Percentiles rank a stretch among this genome's conserved stretches.
phyloP scores from a whole-genome alignment of 371 early-diverging fungal genomes.

The Enterocytospora artemiae region DNA sequence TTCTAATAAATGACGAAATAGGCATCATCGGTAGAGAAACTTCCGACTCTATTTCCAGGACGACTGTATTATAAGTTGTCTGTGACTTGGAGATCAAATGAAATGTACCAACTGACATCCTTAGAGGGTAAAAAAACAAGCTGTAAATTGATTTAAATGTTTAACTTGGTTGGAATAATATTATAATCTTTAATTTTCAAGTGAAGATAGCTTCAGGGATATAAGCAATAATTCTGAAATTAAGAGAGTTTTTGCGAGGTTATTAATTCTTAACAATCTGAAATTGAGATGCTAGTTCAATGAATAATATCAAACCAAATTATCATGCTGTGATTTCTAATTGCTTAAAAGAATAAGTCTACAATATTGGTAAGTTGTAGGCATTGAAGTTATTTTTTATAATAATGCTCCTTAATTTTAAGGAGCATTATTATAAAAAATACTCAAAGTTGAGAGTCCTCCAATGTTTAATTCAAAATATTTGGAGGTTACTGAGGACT shows the following conservation, averaged over 20 bases:
- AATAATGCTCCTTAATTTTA: conserved; percentile 1
- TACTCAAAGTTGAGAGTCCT: neutral
- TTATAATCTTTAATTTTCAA: too few species aligned
- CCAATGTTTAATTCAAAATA: conserved; percentile 10
- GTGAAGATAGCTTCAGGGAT: too few species aligned
- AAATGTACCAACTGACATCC: too few species aligned
- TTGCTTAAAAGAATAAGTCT: neutral
- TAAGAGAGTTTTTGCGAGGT: too few species aligned
- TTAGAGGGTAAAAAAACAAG: too few species aligned
- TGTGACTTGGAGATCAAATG: too few species aligned
- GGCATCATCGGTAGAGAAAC: neutral
- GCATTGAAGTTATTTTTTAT: neutral
- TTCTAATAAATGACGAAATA: neutral
- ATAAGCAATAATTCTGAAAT: too few species aligned
- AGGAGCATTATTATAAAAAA: neutral
- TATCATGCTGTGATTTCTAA: conserved; percentile 5
- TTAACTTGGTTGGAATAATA: too few species aligned
- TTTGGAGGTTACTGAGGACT: neutral
- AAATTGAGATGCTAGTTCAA: conserved; percentile 7
- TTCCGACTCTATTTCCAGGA: neutral
- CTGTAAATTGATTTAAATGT: too few species aligned
- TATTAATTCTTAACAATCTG: conserved; percentile 23
- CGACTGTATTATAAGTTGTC: neutral
- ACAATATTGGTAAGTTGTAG: neutral
- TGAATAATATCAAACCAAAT: neutral